Evolutionary conservation across 2,329 filamentous ascomycete genomes (phyloP).

Genomic region (Trichoderma sp.): DNA sequence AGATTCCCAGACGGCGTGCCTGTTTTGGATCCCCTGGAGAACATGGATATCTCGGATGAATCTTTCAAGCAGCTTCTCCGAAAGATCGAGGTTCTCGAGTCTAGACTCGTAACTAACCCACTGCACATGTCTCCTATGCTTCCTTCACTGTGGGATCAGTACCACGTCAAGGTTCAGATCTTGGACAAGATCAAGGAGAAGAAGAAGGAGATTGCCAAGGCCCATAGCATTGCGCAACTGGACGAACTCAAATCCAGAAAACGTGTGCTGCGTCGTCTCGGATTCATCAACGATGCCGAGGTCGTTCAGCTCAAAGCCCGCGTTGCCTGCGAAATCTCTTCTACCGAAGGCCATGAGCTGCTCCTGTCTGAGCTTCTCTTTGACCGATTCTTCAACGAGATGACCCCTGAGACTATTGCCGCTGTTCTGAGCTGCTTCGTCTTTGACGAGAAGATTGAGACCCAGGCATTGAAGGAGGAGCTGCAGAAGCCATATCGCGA

Average conservation of each 20-base stretch:
- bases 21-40: slow-evolving; percentile 87
- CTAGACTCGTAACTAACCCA: slow-evolving; percentile 82
- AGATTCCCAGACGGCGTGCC: slow-evolving; percentile 93
- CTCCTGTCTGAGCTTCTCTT: slow-evolving; percentile 92
- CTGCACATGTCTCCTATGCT: slow-evolving; percentile 88
- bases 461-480: slow-evolving; percentile 76
- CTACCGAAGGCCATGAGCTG: slow-evolving; percentile 84
- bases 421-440: slow-evolving; percentile 91
- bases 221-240: slow-evolving; percentile 85
- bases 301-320: slow-evolving; percentile 96
- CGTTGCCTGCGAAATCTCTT: slow-evolving; percentile 96
- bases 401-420: slow-evolving; percentile 84
- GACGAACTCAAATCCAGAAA: slow-evolving; percentile 97
- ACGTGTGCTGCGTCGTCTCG: slow-evolving; percentile 87
- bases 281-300: slow-evolving; percentile 93
- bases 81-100: slow-evolving; percentile 97
- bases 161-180: slow-evolving; percentile 76
- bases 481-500: slow-evolving; percentile 83
- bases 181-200: slow-evolving; percentile 79
- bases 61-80: slow-evolving; percentile 88
- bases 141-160: slow-evolving; percentile 82
- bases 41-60: slow-evolving; percentile 93
- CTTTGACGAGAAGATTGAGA: slow-evolving; percentile 92
- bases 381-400: slow-evolving; percentile 96
- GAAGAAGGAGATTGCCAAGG: slow-evolving; percentile 83